Conservation (phyloP, 139 green algal genomes). For the Limnomonas spitsbergensis region DNA sequence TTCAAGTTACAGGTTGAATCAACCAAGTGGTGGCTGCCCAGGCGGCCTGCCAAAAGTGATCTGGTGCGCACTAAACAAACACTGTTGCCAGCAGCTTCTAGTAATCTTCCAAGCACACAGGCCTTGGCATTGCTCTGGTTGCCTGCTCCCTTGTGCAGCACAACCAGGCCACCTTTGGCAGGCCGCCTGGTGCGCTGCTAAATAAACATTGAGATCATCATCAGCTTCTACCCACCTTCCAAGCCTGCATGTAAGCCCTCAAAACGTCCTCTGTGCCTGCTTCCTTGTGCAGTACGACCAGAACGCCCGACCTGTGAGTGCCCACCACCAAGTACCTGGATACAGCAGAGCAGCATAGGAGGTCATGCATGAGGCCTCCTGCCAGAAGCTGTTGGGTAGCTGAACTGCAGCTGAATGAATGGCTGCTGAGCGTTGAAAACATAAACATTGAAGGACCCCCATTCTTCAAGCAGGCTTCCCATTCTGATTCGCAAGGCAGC, state of each 20-base stretch:
- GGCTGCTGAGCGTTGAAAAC: background rate
- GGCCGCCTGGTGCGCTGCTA: background rate
- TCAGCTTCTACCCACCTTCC: background rate
- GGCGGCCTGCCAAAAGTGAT: no score
- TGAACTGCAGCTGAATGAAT: no score
- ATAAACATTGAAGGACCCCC: background rate
- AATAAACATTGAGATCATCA: background rate
- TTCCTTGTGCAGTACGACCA: slow-evolving; percentile 6
- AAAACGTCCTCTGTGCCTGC: background rate
- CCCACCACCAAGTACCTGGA: background rate
- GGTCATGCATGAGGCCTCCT: background rate
- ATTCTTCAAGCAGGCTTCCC: no score
- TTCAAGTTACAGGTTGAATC: no score
- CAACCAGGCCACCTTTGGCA: no score
- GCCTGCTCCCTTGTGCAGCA: no score
- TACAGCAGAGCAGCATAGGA: background rate
- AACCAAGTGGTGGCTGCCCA: no score
- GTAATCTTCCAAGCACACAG: background rate
- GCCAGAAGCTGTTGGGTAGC: no score
- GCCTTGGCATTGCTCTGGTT: background rate
- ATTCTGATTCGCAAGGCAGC: no score
- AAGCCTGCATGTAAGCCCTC: slow-evolving; percentile 12
- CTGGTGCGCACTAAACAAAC: no score
- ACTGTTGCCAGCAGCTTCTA: no score
- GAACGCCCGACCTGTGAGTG: background rate